A percentile compares a stretch with the other conserved stretches of the same genome.
phyloP scores from a whole-genome alignment of 768 basidiomycete genomes.

The Tremella fuciformis region DNA sequence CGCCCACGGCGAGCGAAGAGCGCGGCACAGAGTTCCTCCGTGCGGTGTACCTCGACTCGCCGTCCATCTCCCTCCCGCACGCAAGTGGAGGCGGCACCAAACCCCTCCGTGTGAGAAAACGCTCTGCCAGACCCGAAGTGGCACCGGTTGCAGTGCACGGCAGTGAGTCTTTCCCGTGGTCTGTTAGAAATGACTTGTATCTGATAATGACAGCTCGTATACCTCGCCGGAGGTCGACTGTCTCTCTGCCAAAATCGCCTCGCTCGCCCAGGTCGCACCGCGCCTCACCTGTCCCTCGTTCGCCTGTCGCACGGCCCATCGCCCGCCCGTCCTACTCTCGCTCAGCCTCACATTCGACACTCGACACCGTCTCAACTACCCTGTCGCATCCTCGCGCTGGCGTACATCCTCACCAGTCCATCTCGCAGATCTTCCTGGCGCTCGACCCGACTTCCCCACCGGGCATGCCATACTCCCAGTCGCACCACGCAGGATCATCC shows the following conservation, averaged over 20 bases:
- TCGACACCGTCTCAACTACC: not conserved
- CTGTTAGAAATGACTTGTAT: not conserved
- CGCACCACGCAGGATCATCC: not conserved
- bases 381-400: slow-evolving; percentile 10
- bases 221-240: slow-evolving; percentile 20
- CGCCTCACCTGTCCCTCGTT: slow-evolving; percentile 1
- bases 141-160: not conserved
- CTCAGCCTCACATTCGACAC: not conserved
- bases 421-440: slow-evolving; percentile 31
- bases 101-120: slow-evolving; percentile 35
- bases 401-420: slow-evolving; percentile 30
- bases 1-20: no score
- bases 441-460: slow-evolving; percentile 8
- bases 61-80: no score
- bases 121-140: not conserved
- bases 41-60: slow-evolving; percentile 22
- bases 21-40: slow-evolving; percentile 13
- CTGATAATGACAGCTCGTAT: slow-evolving; percentile 11
- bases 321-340: not conserved
- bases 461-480: not conserved
- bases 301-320: slow-evolving; percentile 2
- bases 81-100: slow-evolving; percentile 18
- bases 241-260: slow-evolving; percentile 24
- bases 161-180: not conserved
- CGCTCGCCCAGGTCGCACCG: slow-evolving; percentile 2